Conservation (phyloP, 163 green algal species). For the Chloromonas sp. region DNA sequence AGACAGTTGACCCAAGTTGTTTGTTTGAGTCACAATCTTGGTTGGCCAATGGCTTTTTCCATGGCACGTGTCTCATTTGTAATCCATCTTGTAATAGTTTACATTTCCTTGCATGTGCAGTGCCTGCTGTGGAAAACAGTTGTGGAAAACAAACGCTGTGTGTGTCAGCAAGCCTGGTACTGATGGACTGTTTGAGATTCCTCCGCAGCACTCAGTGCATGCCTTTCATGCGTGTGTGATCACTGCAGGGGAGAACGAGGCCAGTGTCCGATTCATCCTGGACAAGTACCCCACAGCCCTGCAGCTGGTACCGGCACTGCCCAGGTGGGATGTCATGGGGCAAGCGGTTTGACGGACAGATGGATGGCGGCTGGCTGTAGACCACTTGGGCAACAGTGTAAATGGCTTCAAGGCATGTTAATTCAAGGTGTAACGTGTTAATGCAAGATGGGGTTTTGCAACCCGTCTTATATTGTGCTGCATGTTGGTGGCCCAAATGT, state of each 20-base stretch:
- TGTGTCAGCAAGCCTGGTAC: too few species aligned
- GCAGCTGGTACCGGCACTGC: conserved; percentile 51
- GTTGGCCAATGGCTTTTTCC: not conserved
- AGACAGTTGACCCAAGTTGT: too few species aligned
- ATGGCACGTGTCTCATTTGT: not conserved
- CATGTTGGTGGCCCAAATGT: too few species aligned
- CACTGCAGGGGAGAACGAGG: conserved; percentile 79
- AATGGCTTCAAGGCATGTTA: too few species aligned
- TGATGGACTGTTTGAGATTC: not conserved
- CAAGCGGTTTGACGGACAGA: too few species aligned
- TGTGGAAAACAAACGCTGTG: too few species aligned
- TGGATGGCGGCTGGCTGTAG: too few species aligned
- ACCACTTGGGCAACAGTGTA: too few species aligned
- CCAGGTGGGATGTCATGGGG: not conserved
- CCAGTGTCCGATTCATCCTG: conserved; percentile 77
- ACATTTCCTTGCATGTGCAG: not conserved
- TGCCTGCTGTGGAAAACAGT: not conserved
- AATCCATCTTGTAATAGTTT: not conserved
- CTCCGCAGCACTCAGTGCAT: not conserved
- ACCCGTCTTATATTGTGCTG: too few species aligned
- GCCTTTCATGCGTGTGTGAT: not conserved
- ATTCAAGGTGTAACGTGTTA: too few species aligned
- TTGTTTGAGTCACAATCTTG: not conserved
- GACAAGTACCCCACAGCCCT: conserved; percentile 67
- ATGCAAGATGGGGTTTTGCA: too few species aligned